phyloP scores from a whole-genome alignment of 495 filamentous ascomycete species.

The Trichoderma virens region DNA sequence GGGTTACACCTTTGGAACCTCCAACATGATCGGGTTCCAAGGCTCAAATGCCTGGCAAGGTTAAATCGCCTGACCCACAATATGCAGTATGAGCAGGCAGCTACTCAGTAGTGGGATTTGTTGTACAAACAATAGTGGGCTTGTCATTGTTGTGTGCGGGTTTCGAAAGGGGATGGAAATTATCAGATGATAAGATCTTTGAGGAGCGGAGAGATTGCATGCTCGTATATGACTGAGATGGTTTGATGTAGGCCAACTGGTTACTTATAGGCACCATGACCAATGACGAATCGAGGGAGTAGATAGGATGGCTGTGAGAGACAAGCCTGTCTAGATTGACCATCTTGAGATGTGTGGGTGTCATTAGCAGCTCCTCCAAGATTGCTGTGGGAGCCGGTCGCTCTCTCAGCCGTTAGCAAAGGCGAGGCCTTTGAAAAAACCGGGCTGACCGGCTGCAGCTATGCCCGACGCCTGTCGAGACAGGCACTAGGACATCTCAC shows the following conservation, averaged over 20 bases:
- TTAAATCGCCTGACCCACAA: background rate
- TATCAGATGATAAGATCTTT: background rate
- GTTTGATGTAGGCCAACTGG: background rate
- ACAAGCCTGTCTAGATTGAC: background rate
- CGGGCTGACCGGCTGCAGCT: slow-evolving; percentile 6
- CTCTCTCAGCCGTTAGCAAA: background rate
- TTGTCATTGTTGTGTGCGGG: background rate
- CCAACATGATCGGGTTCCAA: background rate
- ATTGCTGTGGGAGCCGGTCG: background rate
- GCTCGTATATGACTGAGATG: background rate
- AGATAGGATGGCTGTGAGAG: background rate
- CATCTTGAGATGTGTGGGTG: background rate
- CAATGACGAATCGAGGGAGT: background rate
- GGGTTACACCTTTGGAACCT: background rate
- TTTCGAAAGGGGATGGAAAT: background rate
- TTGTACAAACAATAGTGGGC: background rate
- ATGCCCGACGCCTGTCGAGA: slow-evolving; percentile 6
- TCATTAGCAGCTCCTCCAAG: background rate
- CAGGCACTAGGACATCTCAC: background rate
- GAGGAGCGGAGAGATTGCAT: background rate
- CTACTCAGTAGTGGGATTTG: background rate
- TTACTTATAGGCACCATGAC: background rate
- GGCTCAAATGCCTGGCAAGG: background rate
- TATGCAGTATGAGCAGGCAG: background rate
- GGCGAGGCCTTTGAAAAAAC: background rate